Conservation (phyloP, 225 moss, liverwort and hornwort genomes). For the Polytrichum commune region DNA sequence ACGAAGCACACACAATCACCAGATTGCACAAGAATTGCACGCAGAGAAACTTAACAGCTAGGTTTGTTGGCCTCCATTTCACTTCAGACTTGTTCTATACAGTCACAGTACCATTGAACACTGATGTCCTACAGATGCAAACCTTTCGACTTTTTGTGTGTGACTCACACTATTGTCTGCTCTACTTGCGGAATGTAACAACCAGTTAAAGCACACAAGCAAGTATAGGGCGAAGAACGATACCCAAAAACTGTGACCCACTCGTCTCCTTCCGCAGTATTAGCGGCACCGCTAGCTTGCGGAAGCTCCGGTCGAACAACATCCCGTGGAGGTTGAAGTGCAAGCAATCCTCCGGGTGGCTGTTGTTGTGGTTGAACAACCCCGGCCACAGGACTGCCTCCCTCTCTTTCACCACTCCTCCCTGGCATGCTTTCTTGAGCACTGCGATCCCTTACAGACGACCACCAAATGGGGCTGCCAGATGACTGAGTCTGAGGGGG, state of each 20-base stretch:
- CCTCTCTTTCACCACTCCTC: slow-evolving; percentile 53
- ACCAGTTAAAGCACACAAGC: too few species aligned
- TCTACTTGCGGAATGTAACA: too few species aligned
- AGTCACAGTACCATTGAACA: too few species aligned
- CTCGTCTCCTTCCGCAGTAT: slow-evolving; percentile 51
- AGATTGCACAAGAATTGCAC: too few species aligned
- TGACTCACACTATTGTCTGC: too few species aligned
- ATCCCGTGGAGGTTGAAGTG: slow-evolving; percentile 71
- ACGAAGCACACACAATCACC: background rate
- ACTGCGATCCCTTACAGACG: slow-evolving; percentile 58
- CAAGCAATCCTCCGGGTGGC: slow-evolving; percentile 63
- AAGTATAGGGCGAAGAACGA: background rate
- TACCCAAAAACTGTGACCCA: slow-evolving; percentile 91
- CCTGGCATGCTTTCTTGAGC: slow-evolving; percentile 35
- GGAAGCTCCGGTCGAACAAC: slow-evolving; percentile 68
- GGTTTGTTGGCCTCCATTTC: too few species aligned
- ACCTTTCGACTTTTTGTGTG: too few species aligned
- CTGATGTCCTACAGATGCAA: too few species aligned
- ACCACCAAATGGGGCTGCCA: slow-evolving; percentile 74
- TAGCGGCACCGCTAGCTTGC: slow-evolving; percentile 31
- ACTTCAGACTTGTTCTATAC: too few species aligned
- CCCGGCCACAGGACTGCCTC: slow-evolving; percentile 66
- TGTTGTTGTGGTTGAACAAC: slow-evolving; percentile 67
- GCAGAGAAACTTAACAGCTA: too few species aligned
- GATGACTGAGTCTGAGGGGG: slow-evolving; percentile 43